A percentile compares a stretch with the other conserved stretches of the same genome.
Conservation (phyloP, 345 rosid genomes). For the Anacardium occidentale region DNA sequence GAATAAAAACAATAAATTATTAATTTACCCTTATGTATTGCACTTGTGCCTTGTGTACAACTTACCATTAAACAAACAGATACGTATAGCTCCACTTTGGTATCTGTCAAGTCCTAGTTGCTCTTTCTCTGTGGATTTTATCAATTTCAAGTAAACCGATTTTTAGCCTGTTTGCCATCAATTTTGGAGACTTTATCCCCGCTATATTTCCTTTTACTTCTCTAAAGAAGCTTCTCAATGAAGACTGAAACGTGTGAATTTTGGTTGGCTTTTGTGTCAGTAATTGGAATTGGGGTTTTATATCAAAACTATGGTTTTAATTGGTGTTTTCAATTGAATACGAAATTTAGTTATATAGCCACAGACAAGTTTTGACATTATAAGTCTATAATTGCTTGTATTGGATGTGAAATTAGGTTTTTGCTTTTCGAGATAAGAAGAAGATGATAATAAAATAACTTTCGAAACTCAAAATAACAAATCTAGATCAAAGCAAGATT, state of each 20-base stretch:
- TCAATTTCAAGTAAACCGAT: neutral
- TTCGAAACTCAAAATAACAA: conserved; percentile 52
- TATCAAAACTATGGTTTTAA: conserved; percentile 19
- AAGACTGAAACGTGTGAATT: conserved; percentile 18
- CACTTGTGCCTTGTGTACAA: neutral
- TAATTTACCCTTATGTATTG: too few species aligned
- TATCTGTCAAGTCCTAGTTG: neutral
- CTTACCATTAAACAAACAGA: conserved; percentile 6
- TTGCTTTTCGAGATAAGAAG: conserved; percentile 20
- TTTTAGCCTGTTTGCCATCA: conserved; percentile 10
- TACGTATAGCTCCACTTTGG: neutral
- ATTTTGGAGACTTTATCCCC: conserved; percentile 8
- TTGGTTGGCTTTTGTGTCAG: conserved; percentile 1
- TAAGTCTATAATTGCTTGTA: conserved; percentile 5
- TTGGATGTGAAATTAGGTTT: conserved; percentile 47
- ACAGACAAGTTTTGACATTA: conserved; percentile 11
- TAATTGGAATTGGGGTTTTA: conserved; percentile 15
- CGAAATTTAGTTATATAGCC: conserved; percentile 10
- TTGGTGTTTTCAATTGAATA: conserved; percentile 16
- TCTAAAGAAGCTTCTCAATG: neutral
- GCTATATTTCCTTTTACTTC: conserved; percentile 1
- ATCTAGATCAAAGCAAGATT: conserved; percentile 52
- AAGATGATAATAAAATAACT: conserved; percentile 67
- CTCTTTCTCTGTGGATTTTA: neutral
- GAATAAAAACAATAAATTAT: too few species aligned